Evolutionary conservation across 169 alveolate species (phyloP).

Genomic region (Plasmodium knowlesi): DNA sequence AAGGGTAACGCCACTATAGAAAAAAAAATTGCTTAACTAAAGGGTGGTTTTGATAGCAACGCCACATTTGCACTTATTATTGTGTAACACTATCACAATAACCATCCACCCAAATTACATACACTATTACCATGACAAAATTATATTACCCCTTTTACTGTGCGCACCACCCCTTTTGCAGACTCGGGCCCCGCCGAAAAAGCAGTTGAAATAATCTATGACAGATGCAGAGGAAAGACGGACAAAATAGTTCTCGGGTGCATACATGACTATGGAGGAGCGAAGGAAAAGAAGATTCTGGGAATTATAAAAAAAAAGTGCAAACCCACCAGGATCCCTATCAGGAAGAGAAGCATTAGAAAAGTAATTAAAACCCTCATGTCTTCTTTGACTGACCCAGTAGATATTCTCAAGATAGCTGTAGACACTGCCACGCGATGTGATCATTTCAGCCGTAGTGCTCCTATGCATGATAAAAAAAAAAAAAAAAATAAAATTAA

Average conservation of each 20-base stretch:
- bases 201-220: conserved; percentile 47
- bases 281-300: not conserved
- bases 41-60: no score
- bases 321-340: conserved; percentile 64
- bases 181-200: conserved; percentile 59
- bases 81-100: no score
- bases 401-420: conserved; percentile 79
- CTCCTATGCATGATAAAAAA: not conserved
- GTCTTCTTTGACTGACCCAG: conserved; percentile 80
- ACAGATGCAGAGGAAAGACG: conserved; percentile 15
- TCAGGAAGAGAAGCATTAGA: conserved; percentile 41
- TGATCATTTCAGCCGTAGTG: conserved; percentile 20
- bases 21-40: no score
- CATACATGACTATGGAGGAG: conserved; percentile 59
- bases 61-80: no score
- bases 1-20: no score
- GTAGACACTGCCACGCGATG: conserved; percentile 84
- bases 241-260: conserved; percentile 45
- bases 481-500: conserved; percentile 15
- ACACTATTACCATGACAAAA: no score
- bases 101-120: no score
- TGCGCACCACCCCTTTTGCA: not conserved
- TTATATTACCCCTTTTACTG: not conserved
- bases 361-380: conserved; percentile 76
- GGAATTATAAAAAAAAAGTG: conserved; percentile 52